Base-by-base conservation (phyloP, 768 basidiomycete genomes). In the Kwoniella shandongensis region DNA sequence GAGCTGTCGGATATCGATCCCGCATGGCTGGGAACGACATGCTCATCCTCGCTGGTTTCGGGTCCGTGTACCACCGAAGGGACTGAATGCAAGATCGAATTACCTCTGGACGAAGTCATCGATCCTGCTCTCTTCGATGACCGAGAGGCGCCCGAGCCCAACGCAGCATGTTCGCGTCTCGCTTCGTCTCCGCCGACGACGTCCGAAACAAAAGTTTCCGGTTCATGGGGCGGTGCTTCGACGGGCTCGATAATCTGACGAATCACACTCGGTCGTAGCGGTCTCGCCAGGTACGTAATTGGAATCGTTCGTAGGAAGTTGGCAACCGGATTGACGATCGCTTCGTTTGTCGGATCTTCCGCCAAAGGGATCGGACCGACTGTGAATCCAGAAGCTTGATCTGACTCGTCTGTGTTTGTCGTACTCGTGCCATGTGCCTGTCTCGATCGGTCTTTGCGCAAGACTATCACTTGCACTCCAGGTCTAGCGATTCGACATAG, bases 211-310 rank as follows among this genome's bases (percentile, higher is more conserved):
- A 57, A 70, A 2, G 39, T 36, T 48, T 69, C 67, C 23, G 49
- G 26, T 22, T 55, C 20, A 22, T 27, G 40, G 1, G 54, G 49
- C 1, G 32, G 40, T 13, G 38, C 29, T 11, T 32, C 32, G 12
- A 61, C 54, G 13, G 64, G 63, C 18, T 38, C 45, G 45, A 68
- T 61, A 18, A 71, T 71, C 4, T 42, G 36, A 2, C 48, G 55
- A 10, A 71, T 45, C 10, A 71, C 26, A 46, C 64, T 68, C 0
- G 69, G 69, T 39, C 50, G 45, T 4, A 71, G 60, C 15, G 66
- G 66, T 41, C 69, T 57, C 4, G 39, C 29, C n/a, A 70, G 47
- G 15, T 40, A 32, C 6, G 44, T 50, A 10, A 45, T 56, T 1
- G 59, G 54, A 41, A 55, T 27, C 0, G 53, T 55, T 18, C 35